Percentiles rank a stretch among this genome's conserved stretches.
These are phyloP conservation scores for Fusarium protoensiforme DNA, from an alignment of 2,329 filamentous ascomycete genomes.

Conservation along the genomic window DNA sequence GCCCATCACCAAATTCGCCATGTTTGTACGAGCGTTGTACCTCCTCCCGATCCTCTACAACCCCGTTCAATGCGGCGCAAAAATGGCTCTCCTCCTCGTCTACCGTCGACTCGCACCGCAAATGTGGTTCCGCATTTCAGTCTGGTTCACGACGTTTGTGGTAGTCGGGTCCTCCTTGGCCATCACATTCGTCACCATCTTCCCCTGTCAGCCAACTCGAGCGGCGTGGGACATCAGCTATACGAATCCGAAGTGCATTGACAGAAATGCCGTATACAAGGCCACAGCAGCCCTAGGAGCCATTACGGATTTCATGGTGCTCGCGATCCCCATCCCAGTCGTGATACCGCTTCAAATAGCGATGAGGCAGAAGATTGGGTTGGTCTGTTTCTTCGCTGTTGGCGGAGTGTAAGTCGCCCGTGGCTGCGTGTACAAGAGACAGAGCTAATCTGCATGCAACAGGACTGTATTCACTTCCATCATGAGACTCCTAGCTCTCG, in stretches of 20 bases:
- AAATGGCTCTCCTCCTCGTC: constrained; percentile 13
- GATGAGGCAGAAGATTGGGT: constrained; percentile 9
- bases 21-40: constrained; percentile 6
- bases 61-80: constrained; percentile 15
- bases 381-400: constrained; percentile 18
- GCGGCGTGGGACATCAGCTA: constrained; percentile 17
- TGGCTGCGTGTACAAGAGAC: rapidly evolving
- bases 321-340: constrained; percentile 13
- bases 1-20: constrained; percentile 14
- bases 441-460: neutral
- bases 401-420: neutral
- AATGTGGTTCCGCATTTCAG: constrained; percentile 7
- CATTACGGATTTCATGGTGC: constrained; percentile 13
- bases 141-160: constrained; percentile 7
- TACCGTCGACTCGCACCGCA: constrained; percentile 13
- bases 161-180: constrained; percentile 20
- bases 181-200: constrained; percentile 20
- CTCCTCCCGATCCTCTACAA: constrained; percentile 26
- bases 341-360: constrained; percentile 10
- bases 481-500: constrained; percentile 23
- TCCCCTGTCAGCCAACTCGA: constrained; percentile 8
- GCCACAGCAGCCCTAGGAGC: constrained; percentile 17
- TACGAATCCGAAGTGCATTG: constrained; percentile 6
- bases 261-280: constrained; percentile 13
- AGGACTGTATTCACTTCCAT: constrained; percentile 28